Evolutionary conservation across 345 rosid species (phyloP), one percentile per base, ranked within the genome.

Genomic region (Conringia planisiliqua): DNA sequence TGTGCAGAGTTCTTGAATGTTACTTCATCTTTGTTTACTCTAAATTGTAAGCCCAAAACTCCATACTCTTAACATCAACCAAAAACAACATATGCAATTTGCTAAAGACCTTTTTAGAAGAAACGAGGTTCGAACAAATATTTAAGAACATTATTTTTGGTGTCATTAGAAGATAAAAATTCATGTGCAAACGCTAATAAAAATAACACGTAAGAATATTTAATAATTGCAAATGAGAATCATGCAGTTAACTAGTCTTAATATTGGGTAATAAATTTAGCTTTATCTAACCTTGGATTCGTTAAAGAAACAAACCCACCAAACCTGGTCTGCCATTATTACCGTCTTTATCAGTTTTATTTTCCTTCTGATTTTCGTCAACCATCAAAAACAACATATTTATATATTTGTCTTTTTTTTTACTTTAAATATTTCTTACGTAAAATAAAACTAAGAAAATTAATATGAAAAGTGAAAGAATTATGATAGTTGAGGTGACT

Each of bases 291-390:
- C 81, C 68, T 65, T 71, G 72, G 81, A 66, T 77, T 77, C 81
- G 77, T 77, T 71, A 71, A 71, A 71, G 72, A 66, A 66, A 29
- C 55, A 65, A 65, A 71, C 48, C 68, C 81, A 71, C 76, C 68
- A 71, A 65, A 58, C 57, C 5, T 71, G 55, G 81, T 71, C 68
- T 71, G 81, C 77, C 72, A 71, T 77, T 77, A 77, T 57, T 71
- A 65, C 68, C 77, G 56, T 65, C 72, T 77, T 70, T 71, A 71
- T 66, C 58, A 65, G 22, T 32, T 71, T 61, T 40, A 9, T 29
- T 63, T 36, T 17, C 26, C 18, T 71, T 71, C 43, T 11, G 0
- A 40, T 10, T 17, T 57, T 48, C 62, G 54, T 56, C 68, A 39
- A 63, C 71, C 58, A 62, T 70, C 42, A 29, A 62, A 60, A 77